Base-by-base conservation (phyloP, 805 yeast species). In the Vanderwaltozyma yarrowii region DNA sequence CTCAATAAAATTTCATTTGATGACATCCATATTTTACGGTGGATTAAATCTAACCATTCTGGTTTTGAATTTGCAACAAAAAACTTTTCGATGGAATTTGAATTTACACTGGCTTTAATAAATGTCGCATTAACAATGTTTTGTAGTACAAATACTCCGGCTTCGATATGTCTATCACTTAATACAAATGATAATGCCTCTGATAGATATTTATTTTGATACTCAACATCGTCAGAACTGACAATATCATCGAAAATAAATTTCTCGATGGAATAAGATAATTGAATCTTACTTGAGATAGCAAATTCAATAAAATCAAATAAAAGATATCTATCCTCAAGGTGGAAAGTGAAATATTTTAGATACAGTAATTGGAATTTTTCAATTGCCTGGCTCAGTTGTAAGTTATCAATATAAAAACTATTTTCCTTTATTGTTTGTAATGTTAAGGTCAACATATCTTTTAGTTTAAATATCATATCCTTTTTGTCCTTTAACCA, bases 11-110 rank as follows among this genome's bases (percentile, higher is more conserved):
- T 57, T 34, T 77, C 78, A 37, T 70, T 66, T 1, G 73, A 67
- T n/a, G 52, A 47, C 44, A 73, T 70, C 98, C 98, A 92, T 5
- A 92, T 67, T 40, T 73, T 71, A 8, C 67, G 64, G 45, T 75
- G 77, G 3, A 89, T 70, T 9, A 67, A 45, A 12, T 68, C 70
- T 26, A 89, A 61, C 95, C 96, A 87, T 1, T 56, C 61, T 0
- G 76, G 71, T 6, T 63, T 46, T 15, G 51, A 50, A 0, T 48
- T 45, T 3, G 45, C 49, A 21, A 40, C 43, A 19, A 76, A 61
- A 32, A 78, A 66, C 1, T 52, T 61, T 25, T 68, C 64, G 19
- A 82, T 60, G 32, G 67, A 65, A 0, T 76, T 76, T 9, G 58
- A 52, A 7, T 58, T 60, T 17, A 69, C 62, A 4, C 78, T 77